A percentile compares a stretch with the other conserved stretches of the same genome.
phyloP scores from a whole-genome alignment of 768 basidiomycete genomes.

The Austroboletus festivus region DNA sequence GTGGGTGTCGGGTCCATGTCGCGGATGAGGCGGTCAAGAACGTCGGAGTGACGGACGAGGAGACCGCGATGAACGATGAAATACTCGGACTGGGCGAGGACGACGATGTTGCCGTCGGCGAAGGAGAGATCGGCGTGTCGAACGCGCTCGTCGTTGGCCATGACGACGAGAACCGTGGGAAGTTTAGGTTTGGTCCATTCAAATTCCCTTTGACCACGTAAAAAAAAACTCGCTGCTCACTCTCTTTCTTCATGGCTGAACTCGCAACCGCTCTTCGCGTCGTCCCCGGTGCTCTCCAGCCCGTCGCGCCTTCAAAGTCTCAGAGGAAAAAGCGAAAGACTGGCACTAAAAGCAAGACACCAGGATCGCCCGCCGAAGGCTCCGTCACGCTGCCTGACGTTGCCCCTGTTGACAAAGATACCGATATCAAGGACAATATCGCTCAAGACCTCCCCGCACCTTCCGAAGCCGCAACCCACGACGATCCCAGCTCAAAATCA shows the following conservation, averaged over 20 bases:
- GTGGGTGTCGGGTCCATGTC: conserved; percentile 19
- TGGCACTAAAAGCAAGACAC: conserved; percentile 42
- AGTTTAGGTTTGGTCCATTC: conserved; percentile 2
- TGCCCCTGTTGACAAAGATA: conserved; percentile 44
- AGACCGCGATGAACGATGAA: conserved; percentile 71
- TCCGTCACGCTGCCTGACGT: conserved; percentile 43
- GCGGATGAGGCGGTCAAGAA: conserved; percentile 42
- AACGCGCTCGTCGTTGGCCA: conserved; percentile 25
- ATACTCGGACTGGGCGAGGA: conserved; percentile 54
- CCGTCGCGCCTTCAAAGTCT: conserved; percentile 54
- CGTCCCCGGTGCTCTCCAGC: conserved; percentile 76
- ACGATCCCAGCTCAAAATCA: conserved; percentile 46
- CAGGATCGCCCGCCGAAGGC: conserved; percentile 44
- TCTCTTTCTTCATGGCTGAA: conserved; percentile 33
- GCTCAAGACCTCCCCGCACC: conserved; percentile 45
- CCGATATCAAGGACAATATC: conserved; percentile 43
- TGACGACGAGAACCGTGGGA: conserved; percentile 20
- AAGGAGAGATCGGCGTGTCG: conserved; percentile 59
- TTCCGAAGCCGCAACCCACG: conserved; percentile 40
- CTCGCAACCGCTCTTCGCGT: conserved; percentile 42
- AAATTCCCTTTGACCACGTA: conserved; percentile 13
- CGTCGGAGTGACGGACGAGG: conserved; percentile 58
- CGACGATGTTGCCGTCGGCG: conserved; percentile 64
- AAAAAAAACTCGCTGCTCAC: too few species aligned
- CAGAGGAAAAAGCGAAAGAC: conserved; percentile 70